A percentile compares a stretch with the other conserved stretches of the same genome.
phyloP scores from a whole-genome alignment of 345 rosid species.

The Eucalyptus lansdowneana region DNA sequence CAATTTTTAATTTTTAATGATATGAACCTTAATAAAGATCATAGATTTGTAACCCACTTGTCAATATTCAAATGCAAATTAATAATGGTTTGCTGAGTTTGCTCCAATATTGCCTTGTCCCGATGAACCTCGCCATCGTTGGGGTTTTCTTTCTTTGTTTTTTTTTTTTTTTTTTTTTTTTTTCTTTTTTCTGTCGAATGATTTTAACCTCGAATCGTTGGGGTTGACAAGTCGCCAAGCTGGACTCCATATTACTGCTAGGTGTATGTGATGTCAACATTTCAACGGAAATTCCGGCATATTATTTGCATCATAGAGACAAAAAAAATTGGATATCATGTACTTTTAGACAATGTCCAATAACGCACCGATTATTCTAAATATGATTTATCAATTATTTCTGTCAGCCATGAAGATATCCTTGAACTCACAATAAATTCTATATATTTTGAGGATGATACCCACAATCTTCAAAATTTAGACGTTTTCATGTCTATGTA shows the following conservation, averaged over 20 bases:
- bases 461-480: neutral
- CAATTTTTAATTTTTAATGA: neutral
- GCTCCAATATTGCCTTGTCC: neutral
- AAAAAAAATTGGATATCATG: neutral
- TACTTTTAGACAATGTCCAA: neutral
- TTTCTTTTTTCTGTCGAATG: neutral
- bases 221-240: neutral
- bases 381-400: neutral
- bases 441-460: neutral
- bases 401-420: neutral
- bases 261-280: neutral
- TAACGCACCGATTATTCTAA: neutral
- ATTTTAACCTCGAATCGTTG: neutral
- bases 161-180: accelerated
- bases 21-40: neutral
- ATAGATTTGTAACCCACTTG: neutral
- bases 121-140: neutral
- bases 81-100: neutral
- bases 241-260: neutral
- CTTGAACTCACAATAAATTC: neutral
- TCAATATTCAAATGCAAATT: neutral
- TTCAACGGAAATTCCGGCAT: neutral
- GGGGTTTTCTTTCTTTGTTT: neutral
- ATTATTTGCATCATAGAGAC: neutral
- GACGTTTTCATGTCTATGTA: neutral